Evolutionary conservation across 2,329 filamentous ascomycete genomes (phyloP).

Genomic region (Aureobasidium namibiae): DNA sequence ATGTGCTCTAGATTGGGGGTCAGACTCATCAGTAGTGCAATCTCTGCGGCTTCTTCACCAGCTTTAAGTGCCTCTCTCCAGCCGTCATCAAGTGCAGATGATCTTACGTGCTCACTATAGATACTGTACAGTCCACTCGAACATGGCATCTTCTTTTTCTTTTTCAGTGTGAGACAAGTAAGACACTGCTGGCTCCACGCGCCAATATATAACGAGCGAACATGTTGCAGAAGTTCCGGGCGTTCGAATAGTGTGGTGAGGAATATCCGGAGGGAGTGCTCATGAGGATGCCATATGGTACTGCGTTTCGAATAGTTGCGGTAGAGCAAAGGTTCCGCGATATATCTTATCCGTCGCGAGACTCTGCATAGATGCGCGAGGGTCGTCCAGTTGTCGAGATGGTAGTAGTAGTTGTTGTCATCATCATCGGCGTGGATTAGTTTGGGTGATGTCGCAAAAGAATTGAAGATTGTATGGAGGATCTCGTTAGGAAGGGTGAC

Average conservation of each 20-base stretch:
- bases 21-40: not conserved
- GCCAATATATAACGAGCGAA: not conserved
- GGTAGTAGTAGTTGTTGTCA: not conserved
- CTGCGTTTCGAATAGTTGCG: not conserved
- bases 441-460: not conserved
- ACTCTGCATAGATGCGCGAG: not conserved
- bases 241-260: not conserved
- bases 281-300: not conserved
- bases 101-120: not conserved
- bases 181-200: not conserved
- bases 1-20: constrained; percentile 8
- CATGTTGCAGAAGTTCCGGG: not conserved
- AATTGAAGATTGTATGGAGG: not conserved
- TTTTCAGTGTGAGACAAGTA: not conserved
- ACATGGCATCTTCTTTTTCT: too few species aligned
- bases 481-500: not conserved
- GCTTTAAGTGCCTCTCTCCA: not conserved
- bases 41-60: not conserved
- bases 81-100: not conserved
- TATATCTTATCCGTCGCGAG: not conserved
- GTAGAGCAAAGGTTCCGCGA: not conserved
- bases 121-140: not conserved
- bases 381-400: not conserved
- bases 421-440: not conserved
- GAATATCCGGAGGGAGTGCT: not conserved